phyloP scores from a whole-genome alignment of 2,329 filamentous ascomycete genomes.

The Penicillium sclerotigenum region DNA sequence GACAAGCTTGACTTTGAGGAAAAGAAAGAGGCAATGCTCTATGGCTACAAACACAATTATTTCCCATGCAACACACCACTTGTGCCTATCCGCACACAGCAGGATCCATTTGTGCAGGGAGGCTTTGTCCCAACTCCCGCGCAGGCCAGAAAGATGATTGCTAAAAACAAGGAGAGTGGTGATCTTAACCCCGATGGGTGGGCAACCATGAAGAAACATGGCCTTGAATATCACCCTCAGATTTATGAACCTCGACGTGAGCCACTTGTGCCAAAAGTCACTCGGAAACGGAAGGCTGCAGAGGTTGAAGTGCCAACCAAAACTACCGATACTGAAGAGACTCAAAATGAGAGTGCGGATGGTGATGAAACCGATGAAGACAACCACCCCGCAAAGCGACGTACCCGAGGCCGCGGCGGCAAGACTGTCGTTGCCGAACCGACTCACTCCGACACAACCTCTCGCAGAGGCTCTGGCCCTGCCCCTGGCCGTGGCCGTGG shows the following conservation, averaged over 20 bases:
- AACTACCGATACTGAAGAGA: constrained; percentile 28
- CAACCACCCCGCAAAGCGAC: constrained; percentile 28
- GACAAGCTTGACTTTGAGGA: constrained; percentile 50
- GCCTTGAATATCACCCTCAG: constrained; percentile 37
- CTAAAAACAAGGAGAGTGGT: constrained; percentile 32
- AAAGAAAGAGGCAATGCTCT: constrained; percentile 59
- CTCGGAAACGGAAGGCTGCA: constrained; percentile 38
- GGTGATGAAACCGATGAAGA: constrained; percentile 32
- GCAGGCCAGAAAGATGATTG: constrained; percentile 41
- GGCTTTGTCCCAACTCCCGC: constrained; percentile 46
- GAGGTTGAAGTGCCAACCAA: constrained; percentile 33
- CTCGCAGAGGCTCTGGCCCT: constrained; percentile 19
- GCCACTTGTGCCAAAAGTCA: constrained; percentile 29
- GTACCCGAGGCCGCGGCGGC: constrained; percentile 31
- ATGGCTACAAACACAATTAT: constrained; percentile 57
- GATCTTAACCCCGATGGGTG: constrained; percentile 45
- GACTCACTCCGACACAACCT: constrained; percentile 21
- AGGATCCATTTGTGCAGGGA: constrained; percentile 57
- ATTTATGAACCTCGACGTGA: constrained; percentile 33
- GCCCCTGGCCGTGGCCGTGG: constrained; percentile 28
- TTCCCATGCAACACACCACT: constrained; percentile 46
- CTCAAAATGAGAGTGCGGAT: constrained; percentile 24
- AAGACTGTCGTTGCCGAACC: constrained; percentile 24
- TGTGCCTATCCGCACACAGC: constrained; percentile 26
- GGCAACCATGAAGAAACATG: constrained; percentile 36